These are phyloP conservation scores for Glonium stellatum DNA, from an alignment of 495 filamentous ascomycete genomes.

Conservation along the genomic window DNA sequence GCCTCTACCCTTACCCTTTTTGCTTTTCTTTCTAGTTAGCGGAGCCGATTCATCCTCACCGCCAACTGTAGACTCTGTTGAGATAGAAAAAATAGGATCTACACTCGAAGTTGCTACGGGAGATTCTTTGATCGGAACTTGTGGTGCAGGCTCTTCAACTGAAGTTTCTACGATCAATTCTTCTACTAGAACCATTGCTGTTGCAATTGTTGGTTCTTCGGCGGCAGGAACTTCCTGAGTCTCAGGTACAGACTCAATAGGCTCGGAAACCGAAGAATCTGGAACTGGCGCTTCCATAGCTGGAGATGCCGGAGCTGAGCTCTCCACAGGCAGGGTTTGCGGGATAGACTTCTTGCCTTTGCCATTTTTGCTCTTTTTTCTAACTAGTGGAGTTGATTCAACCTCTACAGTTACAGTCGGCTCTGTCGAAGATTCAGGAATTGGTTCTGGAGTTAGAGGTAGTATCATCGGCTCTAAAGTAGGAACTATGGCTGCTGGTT, in stretches of 20 bases:
- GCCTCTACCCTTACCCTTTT: conserved; percentile 4
- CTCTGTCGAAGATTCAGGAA: neutral
- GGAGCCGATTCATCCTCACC: neutral
- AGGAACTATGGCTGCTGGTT: too few species aligned
- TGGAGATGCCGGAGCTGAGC: neutral
- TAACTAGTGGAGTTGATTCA: conserved; percentile 17
- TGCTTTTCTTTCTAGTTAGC: conserved; percentile 4
- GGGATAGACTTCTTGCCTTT: conserved; percentile 3
- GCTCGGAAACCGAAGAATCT: too few species aligned
- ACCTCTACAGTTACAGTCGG: neutral
- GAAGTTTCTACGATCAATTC: too few species aligned
- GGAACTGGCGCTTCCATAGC: neutral
- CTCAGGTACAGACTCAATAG: neutral
- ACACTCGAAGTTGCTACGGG: neutral
- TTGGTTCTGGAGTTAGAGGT: too few species aligned
- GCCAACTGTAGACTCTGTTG: neutral
- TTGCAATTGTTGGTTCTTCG: neutral
- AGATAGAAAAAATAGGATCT: neutral
- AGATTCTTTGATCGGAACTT: too few species aligned
- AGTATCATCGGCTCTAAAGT: too few species aligned
- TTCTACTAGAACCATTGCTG: too few species aligned
- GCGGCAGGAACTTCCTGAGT: neutral
- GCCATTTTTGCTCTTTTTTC: conserved; percentile 32
- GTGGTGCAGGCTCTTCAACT: too few species aligned
- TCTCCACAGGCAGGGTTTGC: neutral